Evolutionary conservation across 805 yeast genomes (phyloP).

Genomic region (Saccharomyces paradoxus): DNA sequence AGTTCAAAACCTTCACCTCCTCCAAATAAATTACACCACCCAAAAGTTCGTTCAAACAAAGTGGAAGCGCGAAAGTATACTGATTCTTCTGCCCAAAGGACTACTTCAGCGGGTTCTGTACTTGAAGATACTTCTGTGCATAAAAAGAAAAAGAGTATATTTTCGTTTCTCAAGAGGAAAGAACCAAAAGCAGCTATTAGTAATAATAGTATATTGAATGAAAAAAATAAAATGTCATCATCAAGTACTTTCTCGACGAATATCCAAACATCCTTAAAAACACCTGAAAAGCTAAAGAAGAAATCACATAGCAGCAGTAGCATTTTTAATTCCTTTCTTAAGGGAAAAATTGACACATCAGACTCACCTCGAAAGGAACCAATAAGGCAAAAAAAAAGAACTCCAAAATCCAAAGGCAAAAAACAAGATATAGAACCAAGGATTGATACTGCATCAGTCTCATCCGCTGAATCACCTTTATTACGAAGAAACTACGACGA

Average conservation of each 20-base stretch:
- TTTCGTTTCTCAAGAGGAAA: slow-evolving; percentile 26
- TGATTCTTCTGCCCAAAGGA: slow-evolving; percentile 7
- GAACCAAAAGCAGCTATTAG: slow-evolving; percentile 5
- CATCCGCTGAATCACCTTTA: neutral
- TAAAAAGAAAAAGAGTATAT: slow-evolving; percentile 20
- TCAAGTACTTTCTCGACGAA: slow-evolving; percentile 12
- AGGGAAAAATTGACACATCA: slow-evolving; percentile 13
- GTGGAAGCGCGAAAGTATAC: neutral
- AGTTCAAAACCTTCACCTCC: neutral
- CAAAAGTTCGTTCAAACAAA: neutral
- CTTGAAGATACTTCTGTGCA: slow-evolving; percentile 3
- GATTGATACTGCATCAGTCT: neutral
- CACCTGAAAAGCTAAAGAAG: slow-evolving; percentile 17
- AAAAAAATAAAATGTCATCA: slow-evolving; percentile 8
- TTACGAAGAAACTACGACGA: neutral
- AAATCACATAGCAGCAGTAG: slow-evolving; percentile 27
- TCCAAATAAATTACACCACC: slow-evolving; percentile 5
- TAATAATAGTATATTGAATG: neutral
- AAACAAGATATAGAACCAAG: neutral
- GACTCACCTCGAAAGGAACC: neutral
- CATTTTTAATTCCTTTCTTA: slow-evolving; percentile 19
- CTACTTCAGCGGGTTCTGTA: slow-evolving; percentile 7
- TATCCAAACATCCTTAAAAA: slow-evolving; percentile 2
- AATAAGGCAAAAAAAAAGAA: neutral
- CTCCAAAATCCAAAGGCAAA: neutral